Base-by-base conservation (phyloP, 176 grass and related monocot species). In the Lolium perenne region DNA sequence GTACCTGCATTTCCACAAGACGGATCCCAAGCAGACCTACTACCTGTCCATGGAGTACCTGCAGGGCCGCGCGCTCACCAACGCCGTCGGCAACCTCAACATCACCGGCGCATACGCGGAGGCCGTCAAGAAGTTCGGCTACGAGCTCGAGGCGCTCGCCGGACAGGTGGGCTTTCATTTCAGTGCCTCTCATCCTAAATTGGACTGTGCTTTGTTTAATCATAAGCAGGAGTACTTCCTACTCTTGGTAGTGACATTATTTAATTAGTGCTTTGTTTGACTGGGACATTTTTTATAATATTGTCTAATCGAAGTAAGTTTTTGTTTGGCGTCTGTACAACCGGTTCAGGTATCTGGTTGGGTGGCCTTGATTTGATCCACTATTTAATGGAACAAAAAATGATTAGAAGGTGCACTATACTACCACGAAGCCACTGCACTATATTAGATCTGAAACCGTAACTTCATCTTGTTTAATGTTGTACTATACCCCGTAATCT, bases 11-110 rank as follows among this genome's bases (percentile, higher is more conserved):
- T 99, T 94, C 89, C 97, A 99, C 83, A 91, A 90, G 88, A 83
- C 86, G 90, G 94, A 99, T 83, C 94, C 97, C 41, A 99, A 99
- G 82, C 94, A 99, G 90, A 99, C 97, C 43, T 99, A 99, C 84
- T 99, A 99, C 92, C 88, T 99, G 10, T 99, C 97, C 57, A 99
- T 99, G 97, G 97, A 99, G 90, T 99, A 99, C 62, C 84, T 99
- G 50, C 97, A 99, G 84, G 97, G 97, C 17, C 92, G 94, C 60
- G 97, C 97, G 73, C 91, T 99, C 82, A 94, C 94, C 60, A 99
- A 99, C 69, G 97, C 97, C 64, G 90, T 99, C 56, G 97, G 97
- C 47, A 99, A 99, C 79, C 97, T 99, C 60, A 87, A 75, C 84
- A 94, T 94, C 71, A 88, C 88, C 46, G 94, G 91, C 76, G 94